Evolutionary conservation across 2,329 filamentous ascomycete species (phyloP).

Genomic region (Scedosporium minutisporum): DNA sequence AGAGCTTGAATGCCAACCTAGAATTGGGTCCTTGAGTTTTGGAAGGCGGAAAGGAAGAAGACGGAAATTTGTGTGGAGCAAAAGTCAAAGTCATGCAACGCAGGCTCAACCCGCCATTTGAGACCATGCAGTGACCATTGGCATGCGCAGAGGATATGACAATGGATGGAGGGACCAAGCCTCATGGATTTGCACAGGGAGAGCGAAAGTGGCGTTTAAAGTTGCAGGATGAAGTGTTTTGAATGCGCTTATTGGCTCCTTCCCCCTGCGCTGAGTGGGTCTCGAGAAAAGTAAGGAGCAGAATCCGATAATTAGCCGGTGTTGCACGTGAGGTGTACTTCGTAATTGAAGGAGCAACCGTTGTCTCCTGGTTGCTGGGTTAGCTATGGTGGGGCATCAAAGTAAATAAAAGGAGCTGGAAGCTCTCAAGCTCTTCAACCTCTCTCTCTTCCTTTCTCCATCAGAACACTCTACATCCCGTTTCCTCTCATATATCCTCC

Average conservation of each 20-base stretch:
- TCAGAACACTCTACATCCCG: conserved; percentile 8
- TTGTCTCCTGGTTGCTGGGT: conserved; percentile 6
- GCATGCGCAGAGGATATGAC: conserved; percentile 18
- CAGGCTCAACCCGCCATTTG: background rate
- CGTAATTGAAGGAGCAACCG: conserved; percentile 23
- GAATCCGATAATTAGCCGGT: background rate
- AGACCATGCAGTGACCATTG: background rate
- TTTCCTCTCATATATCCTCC: conserved; percentile 10
- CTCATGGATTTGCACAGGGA: background rate
- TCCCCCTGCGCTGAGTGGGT: background rate
- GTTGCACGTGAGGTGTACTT: background rate
- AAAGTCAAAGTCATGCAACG: background rate
- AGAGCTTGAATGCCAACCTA: background rate
- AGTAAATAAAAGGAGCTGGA: conserved; percentile 34
- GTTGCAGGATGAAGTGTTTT: background rate
- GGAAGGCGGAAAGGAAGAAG: background rate
- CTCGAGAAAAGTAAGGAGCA: background rate
- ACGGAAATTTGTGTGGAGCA: background rate
- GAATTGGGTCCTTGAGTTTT: background rate
- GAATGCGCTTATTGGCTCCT: background rate
- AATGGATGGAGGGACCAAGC: conserved; percentile 7
- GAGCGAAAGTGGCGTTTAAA: conserved; percentile 1
- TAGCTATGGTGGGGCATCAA: conserved; percentile 22
- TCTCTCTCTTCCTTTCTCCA: conserved; percentile 14
- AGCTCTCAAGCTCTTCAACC: conserved; percentile 11